Conservation (phyloP, 495 filamentous ascomycete genomes). For the Extremus antarcticus region DNA sequence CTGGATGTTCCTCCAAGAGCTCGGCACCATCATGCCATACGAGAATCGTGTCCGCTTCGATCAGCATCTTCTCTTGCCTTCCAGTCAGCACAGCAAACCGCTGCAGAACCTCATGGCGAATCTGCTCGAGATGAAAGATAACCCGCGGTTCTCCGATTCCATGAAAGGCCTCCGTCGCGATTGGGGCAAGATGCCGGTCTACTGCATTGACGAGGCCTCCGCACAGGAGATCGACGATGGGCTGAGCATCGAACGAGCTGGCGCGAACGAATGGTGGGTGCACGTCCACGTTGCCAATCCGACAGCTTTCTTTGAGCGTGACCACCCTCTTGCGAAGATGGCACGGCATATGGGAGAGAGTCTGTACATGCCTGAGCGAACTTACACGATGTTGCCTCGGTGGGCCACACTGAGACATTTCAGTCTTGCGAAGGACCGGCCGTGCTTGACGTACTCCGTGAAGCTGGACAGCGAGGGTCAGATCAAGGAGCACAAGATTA, state of each 20-base stretch:
- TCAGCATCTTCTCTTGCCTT: constrained; percentile 50
- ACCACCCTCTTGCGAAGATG: constrained; percentile 47
- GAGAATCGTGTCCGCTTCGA: constrained; percentile 58
- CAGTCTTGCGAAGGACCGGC: constrained; percentile 55
- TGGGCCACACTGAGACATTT: constrained; percentile 48
- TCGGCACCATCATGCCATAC: constrained; percentile 74
- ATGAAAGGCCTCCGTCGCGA: constrained; percentile 56
- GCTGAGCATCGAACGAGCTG: constrained; percentile 56
- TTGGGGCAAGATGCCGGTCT: constrained; percentile 61
- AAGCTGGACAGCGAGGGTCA: constrained; percentile 55
- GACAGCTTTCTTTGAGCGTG: constrained; percentile 59
- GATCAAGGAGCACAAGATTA: constrained; percentile 58
- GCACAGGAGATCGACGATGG: constrained; percentile 85
- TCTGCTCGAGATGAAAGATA: constrained; percentile 12
- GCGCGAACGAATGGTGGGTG: constrained; percentile 53
- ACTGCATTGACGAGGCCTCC: constrained; percentile 64
- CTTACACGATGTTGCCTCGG: constrained; percentile 62
- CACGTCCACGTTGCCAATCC: constrained; percentile 91
- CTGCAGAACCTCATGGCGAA: constrained; percentile 23
- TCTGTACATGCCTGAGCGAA: constrained; percentile 64
- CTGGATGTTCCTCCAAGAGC: constrained; percentile 70
- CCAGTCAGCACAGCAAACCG: constrained; percentile 20
- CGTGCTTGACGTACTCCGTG: constrained; percentile 73
- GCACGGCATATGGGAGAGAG: constrained; percentile 54
- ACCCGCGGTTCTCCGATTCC: constrained; percentile 33